A percentile compares a stretch with the other conserved stretches of the same genome.
These are phyloP conservation scores for Wickerhamiella bombiphila DNA, from an alignment of 805 yeast genomes.

Conservation along the genomic window DNA sequence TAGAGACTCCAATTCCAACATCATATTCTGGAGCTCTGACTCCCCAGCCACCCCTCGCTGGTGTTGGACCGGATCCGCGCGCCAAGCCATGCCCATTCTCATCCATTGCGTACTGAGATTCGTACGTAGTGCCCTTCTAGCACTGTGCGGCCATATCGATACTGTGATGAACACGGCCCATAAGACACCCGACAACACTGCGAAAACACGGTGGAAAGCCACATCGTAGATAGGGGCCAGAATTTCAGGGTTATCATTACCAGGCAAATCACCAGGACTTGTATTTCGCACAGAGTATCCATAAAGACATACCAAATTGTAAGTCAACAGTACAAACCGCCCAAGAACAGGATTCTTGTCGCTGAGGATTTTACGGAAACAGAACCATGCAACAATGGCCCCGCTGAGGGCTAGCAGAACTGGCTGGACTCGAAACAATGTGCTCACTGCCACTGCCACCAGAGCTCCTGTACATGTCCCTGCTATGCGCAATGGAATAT, in stretches of 20 bases:
- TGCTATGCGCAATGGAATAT: conserved; percentile 34
- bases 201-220: conserved; percentile 62
- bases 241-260: conserved; percentile 54
- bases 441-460: conserved; percentile 39
- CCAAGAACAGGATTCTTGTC: conserved; percentile 28
- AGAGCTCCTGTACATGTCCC: conserved; percentile 66
- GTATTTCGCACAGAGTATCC: conserved; percentile 54
- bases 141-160: conserved; percentile 58
- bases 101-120: conserved; percentile 63
- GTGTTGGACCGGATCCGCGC: conserved; percentile 40
- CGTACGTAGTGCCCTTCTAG: conserved; percentile 49
- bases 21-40: conserved; percentile 35
- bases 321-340: conserved; percentile 53
- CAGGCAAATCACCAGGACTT: too few species aligned
- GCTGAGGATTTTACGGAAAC: conserved; percentile 41
- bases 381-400: conserved; percentile 26
- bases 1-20: conserved; percentile 45
- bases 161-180: conserved; percentile 66
- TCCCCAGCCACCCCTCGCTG: conserved; percentile 21
- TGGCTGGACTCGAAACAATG: conserved; percentile 31
- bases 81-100: conserved; percentile 69
- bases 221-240: conserved; percentile 60
- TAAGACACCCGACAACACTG: conserved; percentile 56
- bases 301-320: conserved; percentile 63
- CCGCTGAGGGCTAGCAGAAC: conserved; percentile 38